These are phyloP conservation scores for Albizia julibrissin DNA, from an alignment of 306 rosid species.

Conservation along the genomic window DNA sequence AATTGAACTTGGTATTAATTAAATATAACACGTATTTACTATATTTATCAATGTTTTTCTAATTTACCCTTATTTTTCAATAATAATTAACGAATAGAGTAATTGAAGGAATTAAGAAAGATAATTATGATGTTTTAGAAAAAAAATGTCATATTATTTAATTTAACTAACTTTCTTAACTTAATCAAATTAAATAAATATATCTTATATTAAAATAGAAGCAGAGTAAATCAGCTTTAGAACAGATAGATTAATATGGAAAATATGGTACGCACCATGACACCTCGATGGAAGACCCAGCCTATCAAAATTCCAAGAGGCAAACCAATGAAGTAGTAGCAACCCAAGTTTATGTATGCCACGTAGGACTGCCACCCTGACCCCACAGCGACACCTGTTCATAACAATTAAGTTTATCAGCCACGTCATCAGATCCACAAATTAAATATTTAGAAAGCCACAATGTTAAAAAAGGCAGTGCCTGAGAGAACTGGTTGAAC, in stretches of 20 bases:
- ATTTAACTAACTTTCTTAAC: too few relatives aligned
- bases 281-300: conserved; percentile 66
- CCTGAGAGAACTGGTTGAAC: conserved; percentile 87
- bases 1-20: too few relatives aligned
- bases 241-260: not conserved
- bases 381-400: conserved; percentile 80
- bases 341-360: conserved; percentile 80
- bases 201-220: too few relatives aligned
- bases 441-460: not conserved
- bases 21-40: too few relatives aligned
- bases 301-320: conserved; percentile 79
- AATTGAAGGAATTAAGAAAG: too few relatives aligned
- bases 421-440: not conserved
- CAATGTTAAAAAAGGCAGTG: not conserved
- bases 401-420: conserved; percentile 2
- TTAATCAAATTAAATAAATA: too few relatives aligned
- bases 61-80: too few relatives aligned
- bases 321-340: conserved; percentile 77
- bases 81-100: too few relatives aligned
- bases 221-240: too few relatives aligned
- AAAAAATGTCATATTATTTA: too few relatives aligned
- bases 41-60: too few relatives aligned
- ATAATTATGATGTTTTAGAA: too few relatives aligned
- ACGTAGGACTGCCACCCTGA: conserved; percentile 91
- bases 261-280: conserved; percentile 54